Percentiles rank a stretch among this genome's conserved stretches.
Evolutionary conservation across 2,329 filamentous ascomycete species (phyloP).

Genomic region (Xylaria sp.): DNA sequence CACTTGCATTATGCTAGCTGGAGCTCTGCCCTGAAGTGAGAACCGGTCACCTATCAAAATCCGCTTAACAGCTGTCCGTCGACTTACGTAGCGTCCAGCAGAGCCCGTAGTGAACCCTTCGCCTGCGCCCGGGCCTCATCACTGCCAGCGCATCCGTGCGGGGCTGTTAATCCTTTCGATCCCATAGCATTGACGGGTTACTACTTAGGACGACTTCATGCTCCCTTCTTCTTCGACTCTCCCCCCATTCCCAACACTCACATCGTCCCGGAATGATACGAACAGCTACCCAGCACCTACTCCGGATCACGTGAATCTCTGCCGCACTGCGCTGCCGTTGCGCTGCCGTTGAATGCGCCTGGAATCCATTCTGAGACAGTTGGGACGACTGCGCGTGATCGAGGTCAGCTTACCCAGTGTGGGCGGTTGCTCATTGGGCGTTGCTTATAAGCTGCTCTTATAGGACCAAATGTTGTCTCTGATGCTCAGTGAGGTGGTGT

Average conservation of each 20-base stretch:
- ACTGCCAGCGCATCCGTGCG: neutral
- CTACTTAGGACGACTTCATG: too few species aligned
- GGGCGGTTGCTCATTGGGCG: neutral
- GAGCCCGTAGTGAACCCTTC: too few species aligned
- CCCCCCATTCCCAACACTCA: neutral
- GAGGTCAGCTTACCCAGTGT: neutral
- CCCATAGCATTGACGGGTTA: neutral
- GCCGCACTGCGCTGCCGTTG: neutral
- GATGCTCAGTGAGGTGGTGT: conserved; percentile 25
- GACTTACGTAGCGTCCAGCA: too few species aligned
- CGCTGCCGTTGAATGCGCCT: too few species aligned
- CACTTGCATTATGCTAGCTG: too few species aligned
- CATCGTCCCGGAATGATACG: neutral
- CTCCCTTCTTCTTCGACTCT: neutral
- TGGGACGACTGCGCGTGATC: neutral
- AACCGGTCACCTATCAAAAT: too few species aligned
- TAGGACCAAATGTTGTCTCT: conserved; percentile 25
- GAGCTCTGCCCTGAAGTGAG: too few species aligned
- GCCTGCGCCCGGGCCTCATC: too few species aligned
- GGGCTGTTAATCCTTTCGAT: neutral
- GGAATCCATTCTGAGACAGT: too few species aligned
- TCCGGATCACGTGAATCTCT: neutral
- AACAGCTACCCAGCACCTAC: neutral
- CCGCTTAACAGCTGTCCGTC: too few species aligned
- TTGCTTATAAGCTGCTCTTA: too few species aligned